Evolutionary conservation across 768 basidiomycete species (phyloP), one percentile per base, ranked within the genome.

Genomic region (Lentinula lateritia): DNA sequence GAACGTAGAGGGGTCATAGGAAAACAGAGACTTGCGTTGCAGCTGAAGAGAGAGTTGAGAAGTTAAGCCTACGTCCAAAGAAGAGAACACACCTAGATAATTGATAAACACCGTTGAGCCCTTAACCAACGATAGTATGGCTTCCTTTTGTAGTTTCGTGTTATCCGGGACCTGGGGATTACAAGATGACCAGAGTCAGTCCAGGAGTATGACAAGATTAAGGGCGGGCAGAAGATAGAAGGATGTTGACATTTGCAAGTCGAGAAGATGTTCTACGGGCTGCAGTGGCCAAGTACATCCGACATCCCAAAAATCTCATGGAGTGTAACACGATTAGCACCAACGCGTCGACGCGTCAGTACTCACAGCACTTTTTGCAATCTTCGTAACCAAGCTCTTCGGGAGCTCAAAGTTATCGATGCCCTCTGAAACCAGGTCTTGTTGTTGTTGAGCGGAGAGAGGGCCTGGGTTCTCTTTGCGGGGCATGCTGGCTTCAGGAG

Each of bases 31-130:
- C 78, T 63, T 68, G 81, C 82, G 81, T 82, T 42, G 82, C 82
- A 72, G 82, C 82, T 83, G 55, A 5, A 63, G 34, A 50, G 9
- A 38, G 20, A 39, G 13, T 38, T 6, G 18, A 46, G 41, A 15
- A 15, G 52, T 50, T 12, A 48, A 23, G 46, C 39, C 35, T 52
- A n/a, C 20, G n/a, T 16, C 2, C 52, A 38, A 52, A 8, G 20
- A 43, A 16, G 52, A 64, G n/a, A 7, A 76, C 87, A 66, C 71
- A 90, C 95, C 89, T 7, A 98, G 78, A 67, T 95, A 96, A 72
- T 91, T 95, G 66, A 99, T 95, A 72, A 98, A 98, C 56, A 98
- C 90, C 0, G 95, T 95, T 3, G 95, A 93, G 35, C 89, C 89
- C 70, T 95, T 95, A 13, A 90, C 80, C 9, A 97, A 79, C 12